Evolutionary conservation across 2,329 filamentous ascomycete genomes (phyloP).

Genomic region (Claviceps lovelessii): DNA sequence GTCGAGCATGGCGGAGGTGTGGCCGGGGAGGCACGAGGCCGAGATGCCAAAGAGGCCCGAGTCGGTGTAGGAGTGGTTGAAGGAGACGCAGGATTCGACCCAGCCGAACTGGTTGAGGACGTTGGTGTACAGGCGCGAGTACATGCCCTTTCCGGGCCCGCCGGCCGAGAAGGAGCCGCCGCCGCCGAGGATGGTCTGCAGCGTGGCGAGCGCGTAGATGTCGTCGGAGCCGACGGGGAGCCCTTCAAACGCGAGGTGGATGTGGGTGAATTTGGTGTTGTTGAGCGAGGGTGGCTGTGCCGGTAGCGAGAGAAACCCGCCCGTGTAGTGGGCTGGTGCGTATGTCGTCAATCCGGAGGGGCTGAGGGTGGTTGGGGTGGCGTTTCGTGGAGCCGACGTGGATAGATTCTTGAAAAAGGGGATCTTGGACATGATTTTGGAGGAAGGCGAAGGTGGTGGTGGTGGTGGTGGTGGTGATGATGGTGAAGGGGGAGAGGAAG

Average conservation of each 20-base stretch:
- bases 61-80: slow-evolving; percentile 96
- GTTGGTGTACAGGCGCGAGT: slow-evolving; percentile 92
- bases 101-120: slow-evolving; percentile 95
- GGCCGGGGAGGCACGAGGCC: slow-evolving; percentile 65
- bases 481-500: slow-evolving; percentile 19
- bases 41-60: slow-evolving; percentile 91
- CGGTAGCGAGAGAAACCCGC: slow-evolving; percentile 79
- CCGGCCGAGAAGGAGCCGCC: slow-evolving; percentile 94
- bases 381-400: slow-evolving; percentile 51
- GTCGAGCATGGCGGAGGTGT: slow-evolving; percentile 73
- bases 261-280: slow-evolving; percentile 71
- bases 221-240: slow-evolving; percentile 80
- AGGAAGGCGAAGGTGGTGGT: slow-evolving; percentile 23
- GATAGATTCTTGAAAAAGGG: slow-evolving; percentile 85
- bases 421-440: slow-evolving; percentile 64
- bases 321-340: slow-evolving; percentile 69
- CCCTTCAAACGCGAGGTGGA: slow-evolving; percentile 91
- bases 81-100: slow-evolving; percentile 90
- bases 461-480: slow-evolving; percentile 19
- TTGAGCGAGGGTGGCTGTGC: slow-evolving; percentile 66
- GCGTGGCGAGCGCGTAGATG: slow-evolving; percentile 88
- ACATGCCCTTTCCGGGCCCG: slow-evolving; percentile 97
- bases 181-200: slow-evolving; percentile 90
- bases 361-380: slow-evolving; percentile 36
- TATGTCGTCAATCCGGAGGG: slow-evolving; percentile 36